phyloP scores from a whole-genome alignment of 2,329 filamentous ascomycete species.

The Emmonsia crescens region DNA sequence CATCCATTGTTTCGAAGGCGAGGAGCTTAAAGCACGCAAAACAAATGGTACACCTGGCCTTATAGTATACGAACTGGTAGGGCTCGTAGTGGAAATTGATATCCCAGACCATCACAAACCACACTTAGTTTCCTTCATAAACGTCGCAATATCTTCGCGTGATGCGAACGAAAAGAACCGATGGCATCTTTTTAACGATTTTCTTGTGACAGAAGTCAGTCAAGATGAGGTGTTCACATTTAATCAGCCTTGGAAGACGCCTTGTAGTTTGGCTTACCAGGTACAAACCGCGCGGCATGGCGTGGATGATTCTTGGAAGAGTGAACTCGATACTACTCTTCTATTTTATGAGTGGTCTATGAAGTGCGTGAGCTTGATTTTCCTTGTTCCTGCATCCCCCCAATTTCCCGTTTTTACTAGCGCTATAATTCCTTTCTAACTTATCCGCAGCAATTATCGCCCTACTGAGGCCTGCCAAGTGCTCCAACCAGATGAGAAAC shows the following conservation, averaged over 20 bases:
- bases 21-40: constrained; percentile 70
- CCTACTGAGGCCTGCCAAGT: constrained; percentile 30
- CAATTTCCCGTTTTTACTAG: too few relatives aligned
- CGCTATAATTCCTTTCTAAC: neutral
- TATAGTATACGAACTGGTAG: constrained; percentile 81
- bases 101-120: constrained; percentile 74
- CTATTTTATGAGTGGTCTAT: constrained; percentile 63
- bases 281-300: constrained; percentile 67
- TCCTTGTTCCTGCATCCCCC: neutral
- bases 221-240: constrained; percentile 80
- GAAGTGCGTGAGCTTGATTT: constrained; percentile 26
- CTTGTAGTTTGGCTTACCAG: constrained; percentile 80
- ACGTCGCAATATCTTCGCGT: constrained; percentile 48
- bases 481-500: constrained; percentile 48
- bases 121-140: constrained; percentile 83
- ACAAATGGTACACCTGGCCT: constrained; percentile 71
- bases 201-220: constrained; percentile 70
- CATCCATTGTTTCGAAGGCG: constrained; percentile 88
- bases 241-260: constrained; percentile 83
- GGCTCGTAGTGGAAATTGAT: constrained; percentile 82
- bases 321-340: constrained; percentile 69
- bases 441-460: constrained; percentile 21
- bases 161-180: constrained; percentile 49
- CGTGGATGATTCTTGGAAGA: constrained; percentile 79
- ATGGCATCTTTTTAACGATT: constrained; percentile 98